phyloP scores from a whole-genome alignment of 352 stramenopile species.

The Phytopythium boreale region DNA sequence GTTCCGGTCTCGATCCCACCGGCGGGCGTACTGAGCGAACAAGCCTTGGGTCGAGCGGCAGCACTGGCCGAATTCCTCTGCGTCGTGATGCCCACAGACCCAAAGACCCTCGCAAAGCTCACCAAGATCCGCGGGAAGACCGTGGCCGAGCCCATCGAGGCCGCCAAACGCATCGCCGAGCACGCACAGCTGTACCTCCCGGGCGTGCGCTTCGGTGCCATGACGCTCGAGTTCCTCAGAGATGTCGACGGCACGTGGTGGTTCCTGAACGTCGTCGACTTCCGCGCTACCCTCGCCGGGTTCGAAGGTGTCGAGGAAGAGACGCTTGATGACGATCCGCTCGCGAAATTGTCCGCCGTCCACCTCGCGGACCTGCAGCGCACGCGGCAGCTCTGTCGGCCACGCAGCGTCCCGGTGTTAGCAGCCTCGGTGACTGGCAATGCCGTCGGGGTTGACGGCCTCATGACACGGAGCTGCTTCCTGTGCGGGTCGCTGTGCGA shows the following conservation, averaged over 20 bases:
- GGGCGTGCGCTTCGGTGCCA: slow-evolving; percentile 44
- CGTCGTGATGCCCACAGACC: slow-evolving; percentile 35
- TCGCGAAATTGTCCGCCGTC: slow-evolving; percentile 34
- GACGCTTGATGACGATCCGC: slow-evolving; percentile 2
- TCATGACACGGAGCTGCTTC: slow-evolving; percentile 36
- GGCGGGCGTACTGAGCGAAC: slow-evolving; percentile 22
- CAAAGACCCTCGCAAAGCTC: slow-evolving; percentile 25
- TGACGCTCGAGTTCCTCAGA: slow-evolving; percentile 74
- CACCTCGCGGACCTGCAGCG: slow-evolving; percentile 45
- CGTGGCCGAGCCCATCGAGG: slow-evolving; percentile 45
- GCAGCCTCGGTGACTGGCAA: slow-evolving; percentile 9
- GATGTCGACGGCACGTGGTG: slow-evolving; percentile 58
- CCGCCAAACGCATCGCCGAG: slow-evolving; percentile 54
- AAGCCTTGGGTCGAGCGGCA: slow-evolving; percentile 22
- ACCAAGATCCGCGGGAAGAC: slow-evolving; percentile 54
- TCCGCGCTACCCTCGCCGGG: slow-evolving; percentile 28
- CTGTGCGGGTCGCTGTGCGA: slow-evolving; percentile 59
- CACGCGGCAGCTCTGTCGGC: slow-evolving; percentile 28
- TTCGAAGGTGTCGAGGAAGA: slow-evolving; percentile 2
- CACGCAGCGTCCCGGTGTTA: slow-evolving; percentile 8
- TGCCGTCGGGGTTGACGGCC: slow-evolving; percentile 6
- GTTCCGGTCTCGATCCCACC: slow-evolving; percentile 6
- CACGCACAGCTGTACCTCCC: slow-evolving; percentile 63
- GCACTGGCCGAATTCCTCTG: slow-evolving; percentile 34
- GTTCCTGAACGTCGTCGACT: slow-evolving; percentile 61